Conservation (phyloP, 768 basidiomycete species). For the Fistulinella prunicolor region DNA sequence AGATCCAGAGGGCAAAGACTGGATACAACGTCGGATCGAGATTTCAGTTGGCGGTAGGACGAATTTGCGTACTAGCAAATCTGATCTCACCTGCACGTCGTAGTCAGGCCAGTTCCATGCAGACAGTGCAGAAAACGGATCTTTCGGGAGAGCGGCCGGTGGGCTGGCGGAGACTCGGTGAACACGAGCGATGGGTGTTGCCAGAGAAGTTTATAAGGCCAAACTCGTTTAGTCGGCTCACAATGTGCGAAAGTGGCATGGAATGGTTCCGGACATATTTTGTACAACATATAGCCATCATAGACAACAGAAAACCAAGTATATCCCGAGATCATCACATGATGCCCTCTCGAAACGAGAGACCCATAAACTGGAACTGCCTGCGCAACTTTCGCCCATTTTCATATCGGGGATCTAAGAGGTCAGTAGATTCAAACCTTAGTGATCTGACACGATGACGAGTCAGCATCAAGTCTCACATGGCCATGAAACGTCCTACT, state of each 20-base stretch:
- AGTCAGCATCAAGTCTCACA: slow-evolving; percentile 3
- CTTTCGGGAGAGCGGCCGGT: not conserved
- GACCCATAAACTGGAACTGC: slow-evolving; percentile 8
- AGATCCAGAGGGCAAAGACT: slow-evolving; percentile 28
- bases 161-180: not conserved
- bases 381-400: slow-evolving; percentile 2
- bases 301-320: not conserved
- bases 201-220: slow-evolving; percentile 13
- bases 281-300: slow-evolving; percentile 1
- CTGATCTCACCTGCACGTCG: slow-evolving; percentile 23
- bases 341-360: slow-evolving; percentile 18
- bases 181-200: slow-evolving; percentile 17
- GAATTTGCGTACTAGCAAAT: not conserved
- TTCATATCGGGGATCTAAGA: slow-evolving; percentile 17
- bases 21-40: slow-evolving; percentile 1
- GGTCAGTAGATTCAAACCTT: slow-evolving; percentile 24
- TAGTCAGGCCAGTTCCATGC: slow-evolving; percentile 29
- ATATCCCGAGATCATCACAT: slow-evolving; percentile 18
- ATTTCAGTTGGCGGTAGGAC: slow-evolving; percentile 1
- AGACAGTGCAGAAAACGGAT: slow-evolving; percentile 8
- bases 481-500: slow-evolving; percentile 9
- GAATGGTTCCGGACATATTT: slow-evolving; percentile 2
- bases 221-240: slow-evolving; percentile 19
- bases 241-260: slow-evolving; percentile 27
- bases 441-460: slow-evolving; percentile 19